Evolutionary conservation across 2,329 filamentous ascomycete genomes (phyloP).

Genomic region (Didymella keratinophila): DNA sequence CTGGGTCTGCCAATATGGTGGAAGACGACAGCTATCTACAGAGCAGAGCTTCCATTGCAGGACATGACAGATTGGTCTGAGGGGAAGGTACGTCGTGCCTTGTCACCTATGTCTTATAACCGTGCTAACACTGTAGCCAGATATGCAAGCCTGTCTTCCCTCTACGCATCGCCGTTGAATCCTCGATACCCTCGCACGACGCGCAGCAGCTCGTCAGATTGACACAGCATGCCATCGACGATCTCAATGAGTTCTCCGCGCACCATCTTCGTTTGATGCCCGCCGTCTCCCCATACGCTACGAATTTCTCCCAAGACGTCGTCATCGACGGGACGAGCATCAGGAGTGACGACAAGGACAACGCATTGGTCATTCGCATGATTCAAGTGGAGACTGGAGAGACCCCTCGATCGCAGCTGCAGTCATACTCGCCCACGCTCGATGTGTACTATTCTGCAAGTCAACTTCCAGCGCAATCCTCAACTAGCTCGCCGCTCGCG

Average conservation of each 20-base stretch:
- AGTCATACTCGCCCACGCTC: conserved; percentile 73
- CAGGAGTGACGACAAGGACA: conserved; percentile 53
- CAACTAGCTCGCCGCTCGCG: conserved; percentile 76
- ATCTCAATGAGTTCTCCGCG: conserved; percentile 83
- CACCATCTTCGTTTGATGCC: conserved; percentile 81
- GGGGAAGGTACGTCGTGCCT: conserved; percentile 69
- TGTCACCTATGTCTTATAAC: not conserved
- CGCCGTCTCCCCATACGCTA: conserved; percentile 47
- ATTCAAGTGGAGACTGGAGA: conserved; percentile 64
- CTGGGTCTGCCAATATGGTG: conserved; percentile 95
- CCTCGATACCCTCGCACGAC: conserved; percentile 72
- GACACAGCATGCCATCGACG: conserved; percentile 87
- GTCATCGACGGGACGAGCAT: conserved; percentile 38
- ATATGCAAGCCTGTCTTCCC: conserved; percentile 89
- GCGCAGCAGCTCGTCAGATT: conserved; percentile 76
- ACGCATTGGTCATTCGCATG: conserved; percentile 75
- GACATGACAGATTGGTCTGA: conserved; percentile 93
- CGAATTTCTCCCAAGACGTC: conserved; percentile 44
- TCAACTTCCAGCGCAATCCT: conserved; percentile 70
- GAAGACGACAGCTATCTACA: conserved; percentile 90
- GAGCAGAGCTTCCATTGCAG: conserved; percentile 81
- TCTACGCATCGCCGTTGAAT: conserved; percentile 79
- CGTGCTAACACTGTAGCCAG: conserved; percentile 57
- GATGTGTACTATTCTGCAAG: conserved; percentile 79
- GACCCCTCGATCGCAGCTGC: conserved; percentile 67